A percentile compares a stretch with the other conserved stretches of the same genome.
Evolutionary conservation across 306 rosid species (phyloP).

Genomic region (Macrotyloma uniflorum): DNA sequence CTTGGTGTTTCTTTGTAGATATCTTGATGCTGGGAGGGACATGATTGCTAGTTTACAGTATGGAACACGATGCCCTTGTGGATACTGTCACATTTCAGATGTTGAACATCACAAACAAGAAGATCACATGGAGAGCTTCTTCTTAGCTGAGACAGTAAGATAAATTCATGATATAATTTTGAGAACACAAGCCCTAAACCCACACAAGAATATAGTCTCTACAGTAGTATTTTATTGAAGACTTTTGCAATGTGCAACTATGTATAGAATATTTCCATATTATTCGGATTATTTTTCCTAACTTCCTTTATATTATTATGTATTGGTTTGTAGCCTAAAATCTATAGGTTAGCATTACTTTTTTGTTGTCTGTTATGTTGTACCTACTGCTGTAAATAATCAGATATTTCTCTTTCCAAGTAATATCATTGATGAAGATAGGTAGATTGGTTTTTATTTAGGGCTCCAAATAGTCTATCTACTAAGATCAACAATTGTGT

Average conservation of each 20-base stretch:
- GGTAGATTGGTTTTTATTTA: slow-evolving; percentile 1
- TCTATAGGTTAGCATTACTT: not conserved
- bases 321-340: not conserved
- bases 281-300: not conserved
- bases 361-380: not conserved
- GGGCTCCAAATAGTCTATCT: slow-evolving; percentile 13
- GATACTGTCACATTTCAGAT: slow-evolving; percentile 95
- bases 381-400: not conserved
- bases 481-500: slow-evolving; percentile 1
- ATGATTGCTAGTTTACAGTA: slow-evolving; percentile 91
- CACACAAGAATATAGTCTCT: slow-evolving; percentile 16
- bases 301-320: not conserved
- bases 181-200: slow-evolving; percentile 17
- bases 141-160: slow-evolving; percentile 93
- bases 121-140: slow-evolving; percentile 99
- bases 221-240: slow-evolving; percentile 35
- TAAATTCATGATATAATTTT: slow-evolving; percentile 23
- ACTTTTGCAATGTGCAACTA: not conserved
- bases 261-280: not conserved
- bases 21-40: slow-evolving; percentile 95
- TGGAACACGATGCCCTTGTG: slow-evolving; percentile 91
- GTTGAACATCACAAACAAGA: slow-evolving; percentile 90
- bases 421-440: slow-evolving; percentile 15
- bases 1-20: slow-evolving; percentile 56
- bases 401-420: not conserved